These are phyloP conservation scores for Xylaria cubensis DNA, from an alignment of 495 filamentous ascomycete genomes.

Conservation along the genomic window DNA sequence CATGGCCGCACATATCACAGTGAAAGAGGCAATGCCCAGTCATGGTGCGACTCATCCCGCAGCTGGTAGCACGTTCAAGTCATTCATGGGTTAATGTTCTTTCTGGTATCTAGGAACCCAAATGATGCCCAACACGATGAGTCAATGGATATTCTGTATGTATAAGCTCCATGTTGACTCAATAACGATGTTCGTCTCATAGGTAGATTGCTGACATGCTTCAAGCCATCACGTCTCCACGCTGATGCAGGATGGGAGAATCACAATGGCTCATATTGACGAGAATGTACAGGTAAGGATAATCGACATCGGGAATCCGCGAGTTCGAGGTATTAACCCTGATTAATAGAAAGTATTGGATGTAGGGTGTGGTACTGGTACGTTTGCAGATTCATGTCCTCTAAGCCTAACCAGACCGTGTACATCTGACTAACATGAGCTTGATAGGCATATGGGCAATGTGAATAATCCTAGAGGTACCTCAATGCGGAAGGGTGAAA, in stretches of 20 bases:
- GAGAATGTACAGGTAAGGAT: conserved; percentile 37
- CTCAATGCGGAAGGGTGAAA: not conserved
- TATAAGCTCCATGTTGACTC: not conserved
- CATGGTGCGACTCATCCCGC: conserved; percentile 36
- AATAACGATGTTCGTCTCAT: not conserved
- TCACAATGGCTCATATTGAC: conserved; percentile 49
- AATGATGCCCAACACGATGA: conserved; percentile 48
- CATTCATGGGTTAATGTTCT: not conserved
- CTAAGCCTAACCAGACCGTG: not conserved
- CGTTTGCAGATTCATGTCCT: conserved; percentile 16
- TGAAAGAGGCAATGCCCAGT: conserved; percentile 40
- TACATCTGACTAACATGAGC: not conserved
- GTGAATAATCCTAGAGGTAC: conserved; percentile 26
- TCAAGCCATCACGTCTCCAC: conserved; percentile 44
- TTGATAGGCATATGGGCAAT: conserved; percentile 49
- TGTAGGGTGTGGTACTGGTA: conserved; percentile 47
- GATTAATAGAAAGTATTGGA: conserved; percentile 42
- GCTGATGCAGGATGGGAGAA: conserved; percentile 48
- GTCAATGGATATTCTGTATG: conserved; percentile 45
- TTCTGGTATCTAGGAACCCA: conserved; percentile 35
- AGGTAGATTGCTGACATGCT: conserved; percentile 8
- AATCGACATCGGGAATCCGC: not conserved
- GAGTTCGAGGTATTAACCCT: conserved; percentile 7
- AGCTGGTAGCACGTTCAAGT: too few relatives aligned
- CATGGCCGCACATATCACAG: conserved; percentile 51